phyloP scores from a whole-genome alignment of 768 basidiomycete species.

The Lepiota subincarnata region DNA sequence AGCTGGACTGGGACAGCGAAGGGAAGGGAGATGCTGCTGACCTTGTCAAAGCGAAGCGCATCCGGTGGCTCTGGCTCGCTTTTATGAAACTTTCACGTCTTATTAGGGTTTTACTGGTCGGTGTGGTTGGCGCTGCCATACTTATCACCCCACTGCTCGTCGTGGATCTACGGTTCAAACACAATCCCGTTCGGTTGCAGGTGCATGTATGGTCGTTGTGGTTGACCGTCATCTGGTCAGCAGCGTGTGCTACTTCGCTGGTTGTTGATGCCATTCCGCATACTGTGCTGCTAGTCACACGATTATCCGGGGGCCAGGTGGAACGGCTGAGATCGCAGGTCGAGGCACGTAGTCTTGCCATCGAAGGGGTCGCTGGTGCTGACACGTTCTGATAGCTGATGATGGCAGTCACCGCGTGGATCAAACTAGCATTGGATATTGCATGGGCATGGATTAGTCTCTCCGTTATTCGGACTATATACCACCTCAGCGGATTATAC shows the following conservation, averaged over 20 bases:
- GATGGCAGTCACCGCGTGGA: slow-evolving; percentile 65
- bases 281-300: slow-evolving; percentile 47
- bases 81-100: slow-evolving; percentile 65
- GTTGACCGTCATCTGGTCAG: slow-evolving; percentile 64
- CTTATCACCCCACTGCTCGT: slow-evolving; percentile 69
- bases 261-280: slow-evolving; percentile 62
- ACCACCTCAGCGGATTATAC: slow-evolving; percentile 58
- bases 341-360: slow-evolving; percentile 42
- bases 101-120: slow-evolving; percentile 55
- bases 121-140: slow-evolving; percentile 55
- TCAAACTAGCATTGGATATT: slow-evolving; percentile 64
- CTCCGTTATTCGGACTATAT: slow-evolving; percentile 53
- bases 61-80: slow-evolving; percentile 55
- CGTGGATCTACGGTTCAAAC: slow-evolving; percentile 56
- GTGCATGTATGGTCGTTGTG: slow-evolving; percentile 65
- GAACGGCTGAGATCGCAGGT: slow-evolving; percentile 66
- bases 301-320: slow-evolving; percentile 55
- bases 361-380: neutral
- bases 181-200: slow-evolving; percentile 44
- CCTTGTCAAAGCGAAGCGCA: slow-evolving; percentile 50
- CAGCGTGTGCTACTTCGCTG: slow-evolving; percentile 55
- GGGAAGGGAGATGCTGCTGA: slow-evolving; percentile 24
- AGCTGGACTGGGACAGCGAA: slow-evolving; percentile 74
- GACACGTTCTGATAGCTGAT: slow-evolving; percentile 41
- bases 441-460: slow-evolving; percentile 74